Conservation (phyloP, 768 basidiomycete species). For the Cubamyces sp. region DNA sequence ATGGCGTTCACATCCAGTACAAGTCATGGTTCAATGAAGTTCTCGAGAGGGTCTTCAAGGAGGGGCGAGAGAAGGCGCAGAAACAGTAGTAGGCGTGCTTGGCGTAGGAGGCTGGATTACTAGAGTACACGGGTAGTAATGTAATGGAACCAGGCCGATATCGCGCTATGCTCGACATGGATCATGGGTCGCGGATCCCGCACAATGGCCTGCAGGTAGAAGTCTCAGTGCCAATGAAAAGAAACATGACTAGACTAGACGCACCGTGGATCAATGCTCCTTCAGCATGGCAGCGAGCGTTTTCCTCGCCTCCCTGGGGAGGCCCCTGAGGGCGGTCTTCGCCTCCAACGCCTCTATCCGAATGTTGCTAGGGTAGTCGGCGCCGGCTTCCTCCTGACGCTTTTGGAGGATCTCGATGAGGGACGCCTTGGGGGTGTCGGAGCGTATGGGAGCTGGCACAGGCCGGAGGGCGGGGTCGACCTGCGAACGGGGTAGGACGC, state of each 20-base stretch:
- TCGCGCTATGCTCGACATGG: not conserved
- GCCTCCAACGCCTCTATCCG: constrained; percentile 52
- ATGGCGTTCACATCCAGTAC: constrained; percentile 59
- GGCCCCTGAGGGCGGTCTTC: constrained; percentile 43
- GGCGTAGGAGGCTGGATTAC: not conserved
- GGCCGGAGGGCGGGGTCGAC: constrained; percentile 32
- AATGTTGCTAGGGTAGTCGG: constrained; percentile 51
- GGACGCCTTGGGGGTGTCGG: constrained; percentile 33
- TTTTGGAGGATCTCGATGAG: constrained; percentile 48
- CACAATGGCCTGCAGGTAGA: too few relatives aligned
- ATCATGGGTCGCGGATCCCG: too few relatives aligned
- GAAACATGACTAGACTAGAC: not conserved
- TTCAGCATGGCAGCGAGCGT: constrained; percentile 44
- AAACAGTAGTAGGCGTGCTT: not conserved
- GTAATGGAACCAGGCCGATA: not conserved
- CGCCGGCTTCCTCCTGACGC: constrained; percentile 43
- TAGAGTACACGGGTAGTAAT: constrained; percentile 4
- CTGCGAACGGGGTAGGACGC: constrained; percentile 43
- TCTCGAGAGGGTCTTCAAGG: constrained; percentile 57
- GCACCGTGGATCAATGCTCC: constrained; percentile 31
- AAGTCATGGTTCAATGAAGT: constrained; percentile 55
- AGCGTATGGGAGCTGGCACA: constrained; percentile 28
- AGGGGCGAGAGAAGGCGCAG: constrained; percentile 43
- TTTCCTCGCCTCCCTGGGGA: constrained; percentile 42
- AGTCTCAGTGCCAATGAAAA: not conserved